phyloP scores from a whole-genome alignment of 306 rosid genomes.

The Lathyrus sativus region DNA sequence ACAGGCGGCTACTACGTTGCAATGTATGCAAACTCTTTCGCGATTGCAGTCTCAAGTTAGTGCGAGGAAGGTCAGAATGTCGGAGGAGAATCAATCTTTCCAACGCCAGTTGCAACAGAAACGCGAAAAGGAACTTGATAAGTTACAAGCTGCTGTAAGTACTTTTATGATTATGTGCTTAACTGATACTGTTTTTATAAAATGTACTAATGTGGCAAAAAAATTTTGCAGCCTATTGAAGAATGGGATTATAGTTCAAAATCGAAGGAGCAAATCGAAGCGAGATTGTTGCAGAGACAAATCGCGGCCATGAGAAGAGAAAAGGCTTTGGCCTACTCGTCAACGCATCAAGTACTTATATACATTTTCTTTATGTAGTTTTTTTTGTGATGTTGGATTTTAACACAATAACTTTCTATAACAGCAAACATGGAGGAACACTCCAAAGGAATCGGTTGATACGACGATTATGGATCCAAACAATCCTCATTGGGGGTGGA shows the following conservation, averaged over 20 bases:
- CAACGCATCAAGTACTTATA: constrained; percentile 71
- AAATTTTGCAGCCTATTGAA: constrained; percentile 44
- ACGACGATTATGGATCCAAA: constrained; percentile 79
- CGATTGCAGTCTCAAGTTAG: constrained; percentile 77
- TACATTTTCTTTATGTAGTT: neutral
- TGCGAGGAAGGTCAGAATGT: constrained; percentile 70
- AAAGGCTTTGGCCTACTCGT: constrained; percentile 84
- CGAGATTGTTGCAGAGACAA: constrained; percentile 53
- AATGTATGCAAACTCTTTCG: constrained; percentile 90
- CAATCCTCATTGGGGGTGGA: constrained; percentile 97
- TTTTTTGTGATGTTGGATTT: too few relatives aligned
- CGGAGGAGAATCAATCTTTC: constrained; percentile 84
- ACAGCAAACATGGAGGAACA: constrained; percentile 72
- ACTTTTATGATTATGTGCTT: neutral
- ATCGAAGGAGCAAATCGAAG: constrained; percentile 78
- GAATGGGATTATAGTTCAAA: constrained; percentile 69
- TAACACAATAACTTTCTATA: neutral
- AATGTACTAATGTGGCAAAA: constrained; percentile 16
- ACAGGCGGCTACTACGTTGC: constrained; percentile 74
- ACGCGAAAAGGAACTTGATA: constrained; percentile 67
- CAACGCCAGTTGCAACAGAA: constrained; percentile 70
- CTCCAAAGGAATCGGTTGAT: constrained; percentile 53
- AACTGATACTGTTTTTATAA: neutral
- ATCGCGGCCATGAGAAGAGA: constrained; percentile 89
- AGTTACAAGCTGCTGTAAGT: constrained; percentile 62